These are phyloP conservation scores for Pelargonium cotyledonis DNA, from an alignment of 441 rosid species.

Conservation along the genomic window DNA sequence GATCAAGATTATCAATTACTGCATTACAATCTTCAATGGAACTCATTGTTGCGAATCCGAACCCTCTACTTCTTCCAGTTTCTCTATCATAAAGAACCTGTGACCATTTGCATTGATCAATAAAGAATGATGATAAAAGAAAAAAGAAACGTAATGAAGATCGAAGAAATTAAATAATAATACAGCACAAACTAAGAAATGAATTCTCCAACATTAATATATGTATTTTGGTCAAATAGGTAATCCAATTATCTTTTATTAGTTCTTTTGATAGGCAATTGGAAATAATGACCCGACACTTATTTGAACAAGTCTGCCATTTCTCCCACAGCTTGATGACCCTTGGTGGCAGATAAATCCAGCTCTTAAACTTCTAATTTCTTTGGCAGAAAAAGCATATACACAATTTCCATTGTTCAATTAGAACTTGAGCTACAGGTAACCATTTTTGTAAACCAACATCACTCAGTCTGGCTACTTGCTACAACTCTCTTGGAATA, in stretches of 20 bases:
- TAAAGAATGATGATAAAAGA: not conserved
- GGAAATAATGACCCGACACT: too few relatives aligned
- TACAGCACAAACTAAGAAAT: not conserved
- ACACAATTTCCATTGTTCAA: not conserved
- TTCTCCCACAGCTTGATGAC: too few relatives aligned
- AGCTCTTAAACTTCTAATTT: not conserved
- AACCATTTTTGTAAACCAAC: not conserved
- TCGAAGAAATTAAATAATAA: not conserved
- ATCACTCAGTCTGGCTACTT: too few relatives aligned
- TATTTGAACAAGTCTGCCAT: too few relatives aligned
- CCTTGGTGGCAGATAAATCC: too few relatives aligned
- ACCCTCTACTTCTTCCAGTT: conserved; percentile 81
- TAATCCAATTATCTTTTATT: too few relatives aligned
- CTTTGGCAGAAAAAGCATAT: not conserved
- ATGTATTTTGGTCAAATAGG: too few relatives aligned
- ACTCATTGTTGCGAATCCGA: conserved; percentile 88
- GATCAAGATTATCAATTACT: conserved; percentile 77
- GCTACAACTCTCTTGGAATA: too few relatives aligned
- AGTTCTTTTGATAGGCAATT: too few relatives aligned
- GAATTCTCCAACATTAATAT: not conserved
- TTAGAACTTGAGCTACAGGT: not conserved
- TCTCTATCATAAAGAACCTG: conserved; percentile 78
- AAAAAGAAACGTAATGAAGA: too few relatives aligned
- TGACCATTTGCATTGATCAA: conserved; percentile 16
- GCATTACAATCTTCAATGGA: conserved; percentile 62